These are phyloP conservation scores for Patellifolia procumbens DNA, from an alignment of 179 eudicot genomes.

Conservation along the genomic window DNA sequence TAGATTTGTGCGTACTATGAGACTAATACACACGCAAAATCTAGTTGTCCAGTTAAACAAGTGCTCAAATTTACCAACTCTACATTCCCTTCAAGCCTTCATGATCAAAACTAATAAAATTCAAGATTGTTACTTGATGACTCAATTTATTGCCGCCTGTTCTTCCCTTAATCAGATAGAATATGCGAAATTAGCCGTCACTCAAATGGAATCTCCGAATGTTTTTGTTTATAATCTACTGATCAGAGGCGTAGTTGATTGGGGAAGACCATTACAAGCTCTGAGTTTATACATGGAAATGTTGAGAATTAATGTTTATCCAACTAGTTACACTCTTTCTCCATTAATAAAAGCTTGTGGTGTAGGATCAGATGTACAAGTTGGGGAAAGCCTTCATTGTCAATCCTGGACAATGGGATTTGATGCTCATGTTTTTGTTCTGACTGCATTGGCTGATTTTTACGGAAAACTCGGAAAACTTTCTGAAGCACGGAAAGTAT, in stretches of 20 bases:
- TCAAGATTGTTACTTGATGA: constrained; percentile 55
- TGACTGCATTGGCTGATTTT: constrained; percentile 62
- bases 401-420: constrained; percentile 63
- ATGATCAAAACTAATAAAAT: constrained; percentile 47
- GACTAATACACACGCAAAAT: constrained; percentile 25
- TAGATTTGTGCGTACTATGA: constrained; percentile 7
- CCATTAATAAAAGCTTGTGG: constrained; percentile 60
- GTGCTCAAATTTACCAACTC: constrained; percentile 39
- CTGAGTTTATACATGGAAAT: constrained; percentile 45
- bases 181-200: constrained; percentile 40
- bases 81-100: constrained; percentile 48
- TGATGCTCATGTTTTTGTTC: constrained; percentile 48
- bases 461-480: constrained; percentile 45
- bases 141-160: constrained; percentile 55
- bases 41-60: constrained; percentile 32
- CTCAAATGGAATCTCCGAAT: constrained; percentile 54
- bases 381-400: constrained; percentile 54
- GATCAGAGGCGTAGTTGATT: constrained; percentile 53
- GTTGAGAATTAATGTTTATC: constrained; percentile 41
- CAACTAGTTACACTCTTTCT: constrained; percentile 65
- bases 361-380: constrained; percentile 9
- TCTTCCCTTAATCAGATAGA: constrained; percentile 41
- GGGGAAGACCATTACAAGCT: constrained; percentile 46
- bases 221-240: constrained; percentile 60
- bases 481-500: constrained; percentile 48